Percentiles rank a stretch among this genome's conserved stretches.
phyloP scores from a whole-genome alignment of 2,329 filamentous ascomycete genomes.

The Rhexocercosporidium sp. region DNA sequence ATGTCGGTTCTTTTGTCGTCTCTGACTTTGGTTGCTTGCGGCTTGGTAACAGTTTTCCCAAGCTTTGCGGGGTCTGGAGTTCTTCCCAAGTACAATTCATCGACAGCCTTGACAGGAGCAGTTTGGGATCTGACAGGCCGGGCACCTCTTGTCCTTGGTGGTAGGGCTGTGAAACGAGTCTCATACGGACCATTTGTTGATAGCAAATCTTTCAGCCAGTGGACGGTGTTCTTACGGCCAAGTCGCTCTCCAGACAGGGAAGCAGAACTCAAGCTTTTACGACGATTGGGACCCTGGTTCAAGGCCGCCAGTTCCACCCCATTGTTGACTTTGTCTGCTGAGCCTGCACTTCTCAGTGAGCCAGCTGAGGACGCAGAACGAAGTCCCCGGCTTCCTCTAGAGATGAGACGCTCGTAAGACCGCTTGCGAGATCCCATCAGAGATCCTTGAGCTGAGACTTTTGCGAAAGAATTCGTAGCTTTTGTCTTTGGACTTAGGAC shows the following conservation, averaged over 20 bases:
- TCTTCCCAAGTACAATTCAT: constrained; percentile 27
- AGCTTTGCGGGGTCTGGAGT: constrained; percentile 15
- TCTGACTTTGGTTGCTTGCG: constrained; percentile 2
- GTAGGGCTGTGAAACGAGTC: constrained; percentile 37
- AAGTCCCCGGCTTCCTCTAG: constrained; percentile 15
- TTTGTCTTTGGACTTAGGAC: constrained; percentile 24
- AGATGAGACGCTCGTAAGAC: constrained; percentile 18
- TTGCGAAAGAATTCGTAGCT: constrained; percentile 21
- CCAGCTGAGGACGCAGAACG: constrained; percentile 28
- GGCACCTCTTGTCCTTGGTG: constrained; percentile 31
- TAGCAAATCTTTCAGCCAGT: constrained; percentile 39
- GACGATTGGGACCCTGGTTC: neutral
- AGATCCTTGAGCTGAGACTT: constrained; percentile 12
- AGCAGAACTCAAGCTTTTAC: constrained; percentile 15
- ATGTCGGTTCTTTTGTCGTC: constrained; percentile 24
- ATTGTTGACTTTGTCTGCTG: constrained; percentile 6
- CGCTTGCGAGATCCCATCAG: constrained; percentile 15
- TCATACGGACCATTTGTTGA: constrained; percentile 36
- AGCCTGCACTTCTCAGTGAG: constrained; percentile 21
- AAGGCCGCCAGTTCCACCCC: constrained; percentile 2
- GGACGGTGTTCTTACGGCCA: constrained; percentile 32
- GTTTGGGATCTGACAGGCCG: constrained; percentile 23
- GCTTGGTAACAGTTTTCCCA: constrained; percentile 9
- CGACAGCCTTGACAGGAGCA: constrained; percentile 17
- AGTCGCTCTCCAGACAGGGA: constrained; percentile 23